Evolutionary conservation across 306 rosid genomes (phyloP), one percentile per base, ranked within the genome.

Genomic region (Rosa lucieae): DNA sequence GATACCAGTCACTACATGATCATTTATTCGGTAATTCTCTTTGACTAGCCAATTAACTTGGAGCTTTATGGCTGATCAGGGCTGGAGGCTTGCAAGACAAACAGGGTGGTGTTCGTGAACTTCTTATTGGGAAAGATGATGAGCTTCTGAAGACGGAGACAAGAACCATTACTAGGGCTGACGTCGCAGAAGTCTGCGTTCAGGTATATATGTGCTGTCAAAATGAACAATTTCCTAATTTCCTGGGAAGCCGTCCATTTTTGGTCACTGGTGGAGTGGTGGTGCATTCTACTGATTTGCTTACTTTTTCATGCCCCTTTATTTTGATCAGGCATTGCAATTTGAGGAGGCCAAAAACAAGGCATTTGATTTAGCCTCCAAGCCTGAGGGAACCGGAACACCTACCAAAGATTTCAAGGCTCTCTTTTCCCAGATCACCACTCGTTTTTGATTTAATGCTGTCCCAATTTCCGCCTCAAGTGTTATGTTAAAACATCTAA

Each of bases 31-130:
- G 7, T 67, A 8, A 20, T 66, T 35, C 29, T 70, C n/a, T 23
- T 58, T 70, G 14, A 70, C 18, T 49, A 53, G 23, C 43, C 8
- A n/a, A 69, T 26, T 71, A 71, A 59, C 70, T 7, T 17, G 4
- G 32, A 44, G 7, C 62, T 72, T 21, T 43, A 29, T 56, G 84
- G 74, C 40, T 81, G 23, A 47, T 49, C 84, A 95, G 99, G 89
- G 94, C 99, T 15, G 99, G 99, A 78, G 98, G 98, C 81, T 82
- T 95, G 90, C 87, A 87, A 75, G 99, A 95, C 58, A 95, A 89
- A 84, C 96, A 90, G 6, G 97, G 99, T 9, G 98, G 98, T 47
- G 11, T 83, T 46, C 87, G 98, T 65, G 99, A 95, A 78, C 87
- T 95, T 43, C 78, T 95, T 13, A 71, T 90, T 1, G 97, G 99